Base-by-base conservation (phyloP, 495 filamentous ascomycete genomes). In the Hypoxylon subgilvum region DNA sequence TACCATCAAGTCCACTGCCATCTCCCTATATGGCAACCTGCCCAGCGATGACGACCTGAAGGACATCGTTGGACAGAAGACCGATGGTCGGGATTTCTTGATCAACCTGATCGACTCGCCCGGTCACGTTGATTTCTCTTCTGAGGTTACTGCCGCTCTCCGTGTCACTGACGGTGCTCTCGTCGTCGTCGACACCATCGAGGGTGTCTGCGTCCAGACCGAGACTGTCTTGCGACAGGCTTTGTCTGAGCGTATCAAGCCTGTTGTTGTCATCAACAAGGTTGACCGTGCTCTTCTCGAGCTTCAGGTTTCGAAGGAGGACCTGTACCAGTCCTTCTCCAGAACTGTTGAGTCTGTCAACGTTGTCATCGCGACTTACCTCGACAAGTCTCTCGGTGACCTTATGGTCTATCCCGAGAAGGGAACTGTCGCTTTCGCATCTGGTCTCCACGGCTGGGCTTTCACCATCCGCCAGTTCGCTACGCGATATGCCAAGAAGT, bases 91-190 rank as follows among this genome's bases (percentile, higher is more conserved):
- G 60, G 91, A 97, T 76, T 99, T 99, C 86, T 84, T 99, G 85
- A 93, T 99, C 85, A 99, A 99, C 86, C 82, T 99, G 84, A 99
- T 99, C 79, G 94, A 99, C 77, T 99, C 94, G 22, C 94, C 94
- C 58, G 94, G 94, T 82, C 94, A 99, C 92, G 94, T 99, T 77
- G 94, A 99, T 81, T 99, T 99, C 88, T 99, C 94, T 17, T 99
- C 94, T 61, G 94, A 99, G 78, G 94, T 99, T 73, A 99, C 94
- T 71, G 94, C 94, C 74, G 94, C 94, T 72, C 92, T 99, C 69
- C 94, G 94, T 89, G 94, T 99, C 79, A 99, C 94, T 67, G 94
- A 99, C 72, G 94, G 94, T 88, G 94, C 94, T 63, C 88, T 99
- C 59, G 94, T 99, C 73, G 94, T 99, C 74, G 94, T 99, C 82